Conservation (phyloP, 2,329 filamentous ascomycete species). For the Cladophialophora carrionii region DNA sequence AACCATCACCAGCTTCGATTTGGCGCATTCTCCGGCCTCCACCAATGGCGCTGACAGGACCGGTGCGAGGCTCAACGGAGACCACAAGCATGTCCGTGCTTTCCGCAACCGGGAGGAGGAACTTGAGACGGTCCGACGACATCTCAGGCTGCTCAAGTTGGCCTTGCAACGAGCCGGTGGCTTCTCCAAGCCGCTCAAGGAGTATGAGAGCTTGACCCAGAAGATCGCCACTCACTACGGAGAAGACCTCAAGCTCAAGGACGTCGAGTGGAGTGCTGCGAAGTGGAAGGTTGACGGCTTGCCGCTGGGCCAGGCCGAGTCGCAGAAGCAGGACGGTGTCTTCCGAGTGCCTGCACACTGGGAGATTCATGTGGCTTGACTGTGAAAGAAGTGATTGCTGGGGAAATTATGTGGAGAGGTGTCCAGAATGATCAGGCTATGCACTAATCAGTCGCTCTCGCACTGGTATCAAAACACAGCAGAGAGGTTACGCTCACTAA, state of each 20-base stretch:
- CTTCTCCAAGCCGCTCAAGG: constrained; percentile 53
- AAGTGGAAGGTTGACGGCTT: constrained; percentile 54
- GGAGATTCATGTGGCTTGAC: constrained; percentile 12
- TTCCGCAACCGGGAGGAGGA: constrained; percentile 37
- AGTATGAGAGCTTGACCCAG: constrained; percentile 47
- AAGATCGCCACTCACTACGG: constrained; percentile 14
- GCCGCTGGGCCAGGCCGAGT: constrained; percentile 53
- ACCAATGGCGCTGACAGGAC: constrained; percentile 6
- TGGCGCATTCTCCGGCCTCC: constrained; percentile 9
- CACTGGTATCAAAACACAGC: not conserved
- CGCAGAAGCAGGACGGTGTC: constrained; percentile 12
- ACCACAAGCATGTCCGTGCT: constrained; percentile 35
- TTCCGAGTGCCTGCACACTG: constrained; percentile 13
- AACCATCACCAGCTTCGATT: constrained; percentile 2
- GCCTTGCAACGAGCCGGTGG: constrained; percentile 47
- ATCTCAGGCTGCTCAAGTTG: constrained; percentile 47
- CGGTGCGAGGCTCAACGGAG: constrained; percentile 12
- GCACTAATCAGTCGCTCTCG: not conserved
- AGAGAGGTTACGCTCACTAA: not conserved
- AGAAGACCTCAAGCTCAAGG: constrained; percentile 45
- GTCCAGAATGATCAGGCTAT: not conserved
- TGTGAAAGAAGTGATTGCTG: not conserved
- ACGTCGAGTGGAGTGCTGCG: constrained; percentile 49
- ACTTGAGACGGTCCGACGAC: constrained; percentile 43
- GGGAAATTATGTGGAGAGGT: not conserved